phyloP scores from a whole-genome alignment of 768 basidiomycete genomes.

The Leucogyrophana mollusca region DNA sequence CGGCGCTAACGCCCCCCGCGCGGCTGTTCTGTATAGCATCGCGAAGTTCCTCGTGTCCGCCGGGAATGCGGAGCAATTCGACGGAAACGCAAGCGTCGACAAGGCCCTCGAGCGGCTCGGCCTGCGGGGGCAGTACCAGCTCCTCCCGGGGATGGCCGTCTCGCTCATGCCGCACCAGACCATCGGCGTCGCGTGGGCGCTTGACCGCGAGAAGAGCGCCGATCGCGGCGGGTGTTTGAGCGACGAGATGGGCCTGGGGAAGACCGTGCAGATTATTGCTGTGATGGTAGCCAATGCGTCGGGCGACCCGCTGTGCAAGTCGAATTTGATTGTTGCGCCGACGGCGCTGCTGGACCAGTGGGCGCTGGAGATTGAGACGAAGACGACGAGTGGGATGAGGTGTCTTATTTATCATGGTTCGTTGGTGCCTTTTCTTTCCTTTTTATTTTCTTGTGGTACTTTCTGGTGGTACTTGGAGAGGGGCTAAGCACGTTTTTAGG shows the following conservation, averaged over 20 bases:
- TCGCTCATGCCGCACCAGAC: slow-evolving; percentile 68
- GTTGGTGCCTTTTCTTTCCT: no score
- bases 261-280: slow-evolving; percentile 63
- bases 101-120: slow-evolving; percentile 54
- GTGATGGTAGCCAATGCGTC: slow-evolving; percentile 54
- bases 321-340: slow-evolving; percentile 68
- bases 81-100: slow-evolving; percentile 58
- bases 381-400: slow-evolving; percentile 46
- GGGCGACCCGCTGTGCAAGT: slow-evolving; percentile 49
- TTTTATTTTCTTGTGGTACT: not conserved
- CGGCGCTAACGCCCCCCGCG: no score
- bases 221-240: slow-evolving; percentile 30
- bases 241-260: slow-evolving; percentile 56
- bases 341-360: slow-evolving; percentile 67
- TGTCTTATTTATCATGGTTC: slow-evolving; percentile 64
- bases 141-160: slow-evolving; percentile 58
- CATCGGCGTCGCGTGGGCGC: slow-evolving; percentile 49
- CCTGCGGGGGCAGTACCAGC: slow-evolving; percentile 43
- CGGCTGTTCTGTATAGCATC: slow-evolving; percentile 34
- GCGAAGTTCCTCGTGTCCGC: slow-evolving; percentile 53
- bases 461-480: no score
- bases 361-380: slow-evolving; percentile 58
- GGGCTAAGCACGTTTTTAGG: no score
- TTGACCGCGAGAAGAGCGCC: slow-evolving; percentile 29
- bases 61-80: slow-evolving; percentile 57